These are phyloP conservation scores for Acer campestre DNA, from an alignment of 345 rosid species.

Conservation along the genomic window DNA sequence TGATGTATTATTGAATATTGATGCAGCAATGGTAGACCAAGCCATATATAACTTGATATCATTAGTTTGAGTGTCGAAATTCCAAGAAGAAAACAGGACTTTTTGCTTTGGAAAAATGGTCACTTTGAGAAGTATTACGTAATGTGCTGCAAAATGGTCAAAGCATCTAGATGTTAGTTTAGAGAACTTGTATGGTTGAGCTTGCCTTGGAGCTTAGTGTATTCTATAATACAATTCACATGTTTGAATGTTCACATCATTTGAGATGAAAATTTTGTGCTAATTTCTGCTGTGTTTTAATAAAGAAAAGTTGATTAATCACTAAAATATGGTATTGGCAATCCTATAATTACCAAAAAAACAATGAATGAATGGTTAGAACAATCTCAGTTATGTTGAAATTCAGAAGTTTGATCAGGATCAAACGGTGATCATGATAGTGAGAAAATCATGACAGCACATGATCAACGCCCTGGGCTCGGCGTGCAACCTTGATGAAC, in stretches of 20 bases:
- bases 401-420: background rate
- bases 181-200: no score
- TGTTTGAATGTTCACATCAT: no score
- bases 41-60: background rate
- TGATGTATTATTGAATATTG: background rate
- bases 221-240: no score
- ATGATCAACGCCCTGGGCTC: conserved; percentile 43
- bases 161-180: no score
- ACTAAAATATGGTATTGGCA: no score
- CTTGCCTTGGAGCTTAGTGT: no score
- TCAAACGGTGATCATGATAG: background rate
- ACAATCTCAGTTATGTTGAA: background rate
- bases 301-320: no score
- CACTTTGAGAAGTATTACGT: background rate
- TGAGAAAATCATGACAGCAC: conserved; percentile 44
- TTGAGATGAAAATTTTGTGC: no score
- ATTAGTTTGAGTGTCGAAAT: background rate
- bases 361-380: background rate
- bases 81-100: background rate
- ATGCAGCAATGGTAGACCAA: background rate
- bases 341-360: no score
- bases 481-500: conserved; percentile 85
- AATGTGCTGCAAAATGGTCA: background rate
- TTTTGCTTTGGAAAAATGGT: background rate
- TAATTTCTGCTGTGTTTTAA: no score